A percentile compares a stretch with the other conserved stretches of the same genome.
Conservation (phyloP, 2,329 filamentous ascomycete genomes). For the Neofusicoccum laricinum region DNA sequence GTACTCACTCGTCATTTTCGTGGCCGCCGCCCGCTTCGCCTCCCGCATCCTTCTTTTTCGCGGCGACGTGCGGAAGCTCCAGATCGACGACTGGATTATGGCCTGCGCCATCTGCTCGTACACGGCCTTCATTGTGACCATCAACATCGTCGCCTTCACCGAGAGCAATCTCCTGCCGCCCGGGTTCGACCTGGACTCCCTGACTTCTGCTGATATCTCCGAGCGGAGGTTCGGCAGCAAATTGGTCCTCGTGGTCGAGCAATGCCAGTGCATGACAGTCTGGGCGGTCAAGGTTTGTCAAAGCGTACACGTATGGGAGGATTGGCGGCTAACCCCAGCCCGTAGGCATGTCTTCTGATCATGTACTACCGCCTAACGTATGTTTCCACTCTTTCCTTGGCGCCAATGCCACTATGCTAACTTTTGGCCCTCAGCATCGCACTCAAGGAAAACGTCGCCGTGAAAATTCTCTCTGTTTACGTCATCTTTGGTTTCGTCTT, state of each 20-base stretch:
- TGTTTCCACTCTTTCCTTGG: conserved; percentile 11
- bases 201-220: conserved; percentile 30
- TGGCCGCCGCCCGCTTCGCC: conserved; percentile 39
- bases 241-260: conserved; percentile 38
- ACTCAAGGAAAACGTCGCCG: conserved; percentile 33
- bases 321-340: neutral
- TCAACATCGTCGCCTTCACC: conserved; percentile 42
- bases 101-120: conserved; percentile 49
- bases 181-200: conserved; percentile 43
- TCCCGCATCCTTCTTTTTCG: conserved; percentile 44
- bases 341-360: conserved; percentile 32
- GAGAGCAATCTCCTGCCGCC: conserved; percentile 45
- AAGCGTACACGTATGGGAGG: neutral
- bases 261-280: conserved; percentile 35
- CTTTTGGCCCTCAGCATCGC: conserved; percentile 18
- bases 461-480: conserved; percentile 34
- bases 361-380: conserved; percentile 38
- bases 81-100: conserved; percentile 59
- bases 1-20: conserved; percentile 41
- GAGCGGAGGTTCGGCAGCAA: conserved; percentile 41
- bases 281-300: conserved; percentile 29
- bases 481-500: conserved; percentile 33
- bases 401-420: neutral
- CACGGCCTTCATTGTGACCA: conserved; percentile 49
- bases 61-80: conserved; percentile 47